Conservation (phyloP, 345 rosid genomes). For the Salix udensis region DNA sequence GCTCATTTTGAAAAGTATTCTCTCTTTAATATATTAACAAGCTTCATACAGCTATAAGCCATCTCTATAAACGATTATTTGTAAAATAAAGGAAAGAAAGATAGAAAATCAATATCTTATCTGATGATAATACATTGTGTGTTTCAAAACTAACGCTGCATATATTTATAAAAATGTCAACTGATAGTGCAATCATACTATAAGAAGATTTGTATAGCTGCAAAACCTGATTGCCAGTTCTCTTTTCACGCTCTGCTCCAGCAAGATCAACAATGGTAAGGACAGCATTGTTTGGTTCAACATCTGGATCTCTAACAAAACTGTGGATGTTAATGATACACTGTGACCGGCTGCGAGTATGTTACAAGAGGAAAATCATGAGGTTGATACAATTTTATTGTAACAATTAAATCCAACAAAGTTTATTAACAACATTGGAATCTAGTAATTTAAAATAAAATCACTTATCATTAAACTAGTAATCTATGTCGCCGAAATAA, state of each 20-base stretch:
- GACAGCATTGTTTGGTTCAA: constrained; percentile 39
- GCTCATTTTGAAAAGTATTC: neutral
- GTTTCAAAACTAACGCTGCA: neutral
- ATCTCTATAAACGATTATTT: neutral
- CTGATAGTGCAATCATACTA: neutral
- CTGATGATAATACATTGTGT: neutral
- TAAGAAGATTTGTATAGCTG: neutral
- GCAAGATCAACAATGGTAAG: constrained; percentile 88
- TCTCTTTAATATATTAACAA: neutral
- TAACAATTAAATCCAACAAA: neutral
- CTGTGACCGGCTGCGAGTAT: constrained; percentile 78
- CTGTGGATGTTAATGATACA: constrained; percentile 74
- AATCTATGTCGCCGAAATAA: neutral
- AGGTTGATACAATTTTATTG: neutral
- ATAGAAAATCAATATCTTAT: neutral
- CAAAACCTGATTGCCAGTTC: constrained; percentile 86
- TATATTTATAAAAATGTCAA: neutral
- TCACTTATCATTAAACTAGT: neutral
- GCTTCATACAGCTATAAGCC: neutral
- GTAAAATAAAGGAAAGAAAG: neutral
- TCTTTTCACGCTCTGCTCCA: constrained; percentile 91
- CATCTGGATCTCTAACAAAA: constrained; percentile 23
- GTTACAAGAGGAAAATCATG: neutral
- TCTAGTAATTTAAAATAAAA: neutral
- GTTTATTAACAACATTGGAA: neutral